Base-by-base conservation (phyloP, 2,329 filamentous ascomycete genomes). In the Aschersonia sp. region DNA sequence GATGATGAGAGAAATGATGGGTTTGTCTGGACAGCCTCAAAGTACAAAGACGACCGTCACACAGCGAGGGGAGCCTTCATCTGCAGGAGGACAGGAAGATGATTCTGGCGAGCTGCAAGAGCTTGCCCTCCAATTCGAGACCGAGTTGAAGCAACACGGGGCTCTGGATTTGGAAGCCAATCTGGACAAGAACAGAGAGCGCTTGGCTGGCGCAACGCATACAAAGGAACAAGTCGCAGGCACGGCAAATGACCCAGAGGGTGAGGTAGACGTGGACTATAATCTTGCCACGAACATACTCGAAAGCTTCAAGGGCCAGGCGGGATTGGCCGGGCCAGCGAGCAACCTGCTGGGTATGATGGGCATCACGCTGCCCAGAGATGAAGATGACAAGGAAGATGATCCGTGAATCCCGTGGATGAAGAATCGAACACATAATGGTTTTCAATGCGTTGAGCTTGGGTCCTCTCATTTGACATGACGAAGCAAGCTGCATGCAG, bases 1-100 rank as follows among this genome's bases (percentile, higher is more conserved):
- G 47, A 87, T 95, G 74, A 95, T 98, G 87, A 79, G 81, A 50
- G 85, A 94, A 59, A 89, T 94, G 81, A 89, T 92, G 82, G 86
- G 85, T 0, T 70, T 80, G 43, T 70, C 72, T 30, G 42, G 44
- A 12, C 2, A 31, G 32, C 30, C n/a, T 32, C 37, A 32, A 41
- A 42, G 30, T 8, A 42, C 6, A 29, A 40, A 29, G n/a, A 22
- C 22, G 4, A 7, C 22, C 10, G 12, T 41, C 22, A 29, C 7
- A 4, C 4, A 41, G n/a, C 9, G 2, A 41, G n/a, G 40, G 4
- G 14, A 14, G 10, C 14, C 29, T 10, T 7, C 43, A 31, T 32
- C 5, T 31, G 22, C 35, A 12, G 14, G 31, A 22, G 46, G 30
- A 30, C 30, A 30, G 2, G 5, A 45, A 2, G n/a, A 14, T 22